phyloP scores from a whole-genome alignment of 805 yeast genomes.

The Ogataea polymorpha region DNA sequence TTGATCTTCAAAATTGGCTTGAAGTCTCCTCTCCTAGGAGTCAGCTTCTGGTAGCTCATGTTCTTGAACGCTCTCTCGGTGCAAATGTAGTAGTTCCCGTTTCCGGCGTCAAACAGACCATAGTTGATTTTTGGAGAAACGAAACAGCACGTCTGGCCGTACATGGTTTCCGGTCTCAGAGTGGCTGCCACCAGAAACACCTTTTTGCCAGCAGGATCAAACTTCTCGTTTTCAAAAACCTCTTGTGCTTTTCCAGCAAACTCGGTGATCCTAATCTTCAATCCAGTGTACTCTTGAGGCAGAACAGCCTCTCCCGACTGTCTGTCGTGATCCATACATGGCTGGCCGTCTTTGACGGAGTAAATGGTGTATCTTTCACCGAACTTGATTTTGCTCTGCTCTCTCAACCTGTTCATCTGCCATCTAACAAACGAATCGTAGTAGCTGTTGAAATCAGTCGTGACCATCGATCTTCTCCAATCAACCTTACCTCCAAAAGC shows the following conservation, averaged over 20 bases:
- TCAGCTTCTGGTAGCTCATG: conserved; percentile 92
- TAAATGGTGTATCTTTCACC: conserved; percentile 98
- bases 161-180: conserved; percentile 98
- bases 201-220: conserved; percentile 53
- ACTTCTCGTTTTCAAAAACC: conserved; percentile 46
- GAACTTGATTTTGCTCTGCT: conserved; percentile 86
- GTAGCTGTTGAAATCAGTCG: conserved; percentile 93
- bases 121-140: conserved; percentile 92
- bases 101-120: conserved; percentile 86
- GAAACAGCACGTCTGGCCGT: conserved; percentile 97
- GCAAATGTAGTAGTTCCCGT: conserved; percentile 70
- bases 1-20: conserved; percentile 53
- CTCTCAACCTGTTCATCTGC: conserved; percentile 90
- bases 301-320: conserved; percentile 94
- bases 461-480: conserved; percentile 95
- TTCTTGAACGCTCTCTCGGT: conserved; percentile 96
- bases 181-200: conserved; percentile 92
- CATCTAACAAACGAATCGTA: conserved; percentile 94
- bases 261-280: conserved; percentile 74
- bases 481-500: conserved; percentile 90
- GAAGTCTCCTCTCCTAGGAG: conserved; percentile 83
- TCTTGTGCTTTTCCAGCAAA: conserved; percentile 56
- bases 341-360: conserved; percentile 97
- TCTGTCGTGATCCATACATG: conserved; percentile 99
- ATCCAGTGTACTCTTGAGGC: conserved; percentile 94